A percentile compares a stretch with the other conserved stretches of the same genome.
Evolutionary conservation across 2,329 filamentous ascomycete species (phyloP).

Genomic region (Thyridium curvatum): DNA sequence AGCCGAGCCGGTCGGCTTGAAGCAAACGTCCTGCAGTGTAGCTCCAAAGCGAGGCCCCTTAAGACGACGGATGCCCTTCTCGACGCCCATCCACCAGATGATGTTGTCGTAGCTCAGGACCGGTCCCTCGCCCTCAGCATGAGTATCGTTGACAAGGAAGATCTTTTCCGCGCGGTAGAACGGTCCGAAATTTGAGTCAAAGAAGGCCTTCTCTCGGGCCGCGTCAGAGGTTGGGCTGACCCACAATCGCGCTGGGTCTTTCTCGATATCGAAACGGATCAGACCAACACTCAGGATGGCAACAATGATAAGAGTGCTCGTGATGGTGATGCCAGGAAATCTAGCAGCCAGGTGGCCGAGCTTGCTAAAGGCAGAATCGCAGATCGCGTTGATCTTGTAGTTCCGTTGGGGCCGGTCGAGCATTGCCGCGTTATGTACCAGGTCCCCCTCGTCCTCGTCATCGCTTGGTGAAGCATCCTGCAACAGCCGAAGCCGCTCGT

Average conservation of each 20-base stretch:
- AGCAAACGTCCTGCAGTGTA: constrained; percentile 78
- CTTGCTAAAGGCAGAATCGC: constrained; percentile 72
- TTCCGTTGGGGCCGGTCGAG: constrained; percentile 71
- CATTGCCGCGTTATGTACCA: constrained; percentile 69
- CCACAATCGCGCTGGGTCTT: constrained; percentile 86
- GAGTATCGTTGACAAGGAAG: constrained; percentile 86
- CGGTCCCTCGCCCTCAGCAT: constrained; percentile 56
- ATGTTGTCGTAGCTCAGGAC: constrained; percentile 86
- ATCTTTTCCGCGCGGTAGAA: constrained; percentile 93
- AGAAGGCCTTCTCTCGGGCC: constrained; percentile 88
- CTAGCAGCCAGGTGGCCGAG: constrained; percentile 75
- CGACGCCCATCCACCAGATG: constrained; percentile 89
- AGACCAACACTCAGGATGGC: constrained; percentile 78
- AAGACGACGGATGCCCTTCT: constrained; percentile 67
- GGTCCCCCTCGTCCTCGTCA: constrained; percentile 88
- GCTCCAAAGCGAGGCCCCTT: constrained; percentile 63
- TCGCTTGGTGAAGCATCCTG: constrained; percentile 81
- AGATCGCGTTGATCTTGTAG: constrained; percentile 78
- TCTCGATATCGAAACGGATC: constrained; percentile 84
- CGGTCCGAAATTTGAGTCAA: constrained; percentile 86
- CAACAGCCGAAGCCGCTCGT: constrained; percentile 77
- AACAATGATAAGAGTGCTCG: constrained; percentile 67
- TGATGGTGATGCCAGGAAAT: constrained; percentile 81
- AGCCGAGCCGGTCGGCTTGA: constrained; percentile 82
- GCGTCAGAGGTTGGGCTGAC: constrained; percentile 91